These are phyloP conservation scores for Boletus coccyginus DNA, from an alignment of 768 basidiomycete species.

Conservation along the genomic window DNA sequence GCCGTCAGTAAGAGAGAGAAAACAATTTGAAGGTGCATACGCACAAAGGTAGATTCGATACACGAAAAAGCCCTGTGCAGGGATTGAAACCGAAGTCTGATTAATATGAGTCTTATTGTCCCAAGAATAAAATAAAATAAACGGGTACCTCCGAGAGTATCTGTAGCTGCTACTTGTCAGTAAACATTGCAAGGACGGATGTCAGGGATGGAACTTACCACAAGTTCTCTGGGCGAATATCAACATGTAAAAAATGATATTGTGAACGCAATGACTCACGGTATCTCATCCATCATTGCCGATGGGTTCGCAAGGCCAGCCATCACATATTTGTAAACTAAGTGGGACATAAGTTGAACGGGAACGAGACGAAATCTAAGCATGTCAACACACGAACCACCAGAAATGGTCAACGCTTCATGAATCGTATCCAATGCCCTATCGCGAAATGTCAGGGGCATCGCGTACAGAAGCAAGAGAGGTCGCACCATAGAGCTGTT, in stretches of 20 bases:
- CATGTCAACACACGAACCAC: conserved; percentile 2
- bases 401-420: not conserved
- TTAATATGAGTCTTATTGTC: not conserved
- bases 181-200: not conserved
- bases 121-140: no score
- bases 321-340: conserved; percentile 5
- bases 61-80: conserved; percentile 4
- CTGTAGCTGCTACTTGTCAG: conserved; percentile 7
- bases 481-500: conserved; percentile 1
- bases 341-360: not conserved
- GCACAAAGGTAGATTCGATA: conserved; percentile 7
- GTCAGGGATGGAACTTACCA: conserved; percentile 2
- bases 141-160: not conserved
- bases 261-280: not conserved
- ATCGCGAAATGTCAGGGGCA: not conserved
- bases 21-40: not conserved
- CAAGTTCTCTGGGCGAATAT: conserved; percentile 4
- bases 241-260: no score
- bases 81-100: not conserved
- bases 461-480: no score
- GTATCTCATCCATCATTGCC: not conserved
- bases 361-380: not conserved
- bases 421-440: conserved; percentile 13
- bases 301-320: not conserved
- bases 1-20: not conserved